Base-by-base conservation (phyloP, 257 asterid species). In the Fraxinus pennsylvanica region DNA sequence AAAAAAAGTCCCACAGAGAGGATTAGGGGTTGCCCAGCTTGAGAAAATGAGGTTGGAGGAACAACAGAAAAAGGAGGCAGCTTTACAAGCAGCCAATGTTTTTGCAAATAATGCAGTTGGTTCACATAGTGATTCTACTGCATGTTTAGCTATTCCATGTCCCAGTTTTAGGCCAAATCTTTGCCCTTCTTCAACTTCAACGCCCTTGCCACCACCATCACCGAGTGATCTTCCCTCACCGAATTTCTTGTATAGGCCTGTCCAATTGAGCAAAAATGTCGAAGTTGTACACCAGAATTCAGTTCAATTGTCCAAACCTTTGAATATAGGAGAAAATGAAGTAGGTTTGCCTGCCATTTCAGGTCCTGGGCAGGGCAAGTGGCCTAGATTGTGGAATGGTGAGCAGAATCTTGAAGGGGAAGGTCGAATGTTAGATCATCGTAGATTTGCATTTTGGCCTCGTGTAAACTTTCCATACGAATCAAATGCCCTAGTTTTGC, bases 1-100 rank as follows among this genome's bases (percentile, higher is more conserved):
- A 22, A 94, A 92, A 76, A 94, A 89, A 67, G 90, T 89, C 9
- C 97, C 99, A 6, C 98, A 90, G 74, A 90, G 99, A 77, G 99
- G 99, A 13, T 81, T 92, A 72, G 97, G 99, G 75, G 98, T 94
- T 76, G 99, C 97, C 33, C 99, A 92, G 85, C 94, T 94, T 68
- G 99, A 94, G 74, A 94, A 84, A 80, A 91, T 94, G 83, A 92
- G 91, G 41, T 68, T 86, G 10, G 98, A 92, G 76, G 95, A 91
- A 77, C 95, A 92, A 79, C 87, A 89, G n/a, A 92, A 86, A 75
- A 85, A 76, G 29, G 96, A 88, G 29, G 86, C 86, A n/a, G 36
- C 69, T 63, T 77, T 86, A 9, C 87, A 83, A 82, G 77, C 86
- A 10, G 70, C 85, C 22, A 78, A 69, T 74, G 73, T 83, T 76